Evolutionary conservation across 2,329 filamentous ascomycete genomes (phyloP).

Genomic region (Colletotrichum endophyticum): DNA sequence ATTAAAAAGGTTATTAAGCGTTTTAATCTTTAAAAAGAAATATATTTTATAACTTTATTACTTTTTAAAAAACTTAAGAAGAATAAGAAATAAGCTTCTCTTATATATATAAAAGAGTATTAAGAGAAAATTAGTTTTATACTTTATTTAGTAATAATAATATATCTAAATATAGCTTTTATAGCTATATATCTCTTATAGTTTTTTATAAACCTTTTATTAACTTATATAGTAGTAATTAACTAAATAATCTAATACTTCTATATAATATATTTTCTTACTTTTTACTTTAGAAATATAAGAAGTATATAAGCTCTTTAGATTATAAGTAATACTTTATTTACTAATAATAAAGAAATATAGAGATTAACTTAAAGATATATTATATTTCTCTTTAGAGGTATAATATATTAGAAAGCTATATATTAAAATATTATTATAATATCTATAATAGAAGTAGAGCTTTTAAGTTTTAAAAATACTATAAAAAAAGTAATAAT

Average conservation of each 20-base stretch:
- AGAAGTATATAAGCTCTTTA: background rate
- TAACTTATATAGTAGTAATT: background rate
- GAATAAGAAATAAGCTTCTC: too few relatives aligned
- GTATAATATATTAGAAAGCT: background rate
- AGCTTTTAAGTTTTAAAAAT: background rate
- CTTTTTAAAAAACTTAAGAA: too few relatives aligned
- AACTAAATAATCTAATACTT: background rate
- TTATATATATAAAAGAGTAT: too few relatives aligned
- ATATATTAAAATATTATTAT: background rate
- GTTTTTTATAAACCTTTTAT: conserved; percentile 8
- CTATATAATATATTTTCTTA: background rate
- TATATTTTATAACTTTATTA: too few relatives aligned
- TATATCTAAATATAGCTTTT: background rate
- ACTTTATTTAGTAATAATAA: too few relatives aligned
- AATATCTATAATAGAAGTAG: background rate
- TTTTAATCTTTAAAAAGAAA: too few relatives aligned
- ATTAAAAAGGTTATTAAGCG: too few relatives aligned
- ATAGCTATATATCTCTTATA: background rate
- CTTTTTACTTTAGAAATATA: background rate
- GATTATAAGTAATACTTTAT: background rate
- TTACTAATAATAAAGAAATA: background rate
- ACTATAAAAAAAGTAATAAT: background rate
- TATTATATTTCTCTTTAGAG: background rate
- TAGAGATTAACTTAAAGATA: background rate
- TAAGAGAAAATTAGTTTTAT: too few relatives aligned